Conservation (phyloP, 192 early-diverging fungal species). For the Backusella macrospora region DNA sequence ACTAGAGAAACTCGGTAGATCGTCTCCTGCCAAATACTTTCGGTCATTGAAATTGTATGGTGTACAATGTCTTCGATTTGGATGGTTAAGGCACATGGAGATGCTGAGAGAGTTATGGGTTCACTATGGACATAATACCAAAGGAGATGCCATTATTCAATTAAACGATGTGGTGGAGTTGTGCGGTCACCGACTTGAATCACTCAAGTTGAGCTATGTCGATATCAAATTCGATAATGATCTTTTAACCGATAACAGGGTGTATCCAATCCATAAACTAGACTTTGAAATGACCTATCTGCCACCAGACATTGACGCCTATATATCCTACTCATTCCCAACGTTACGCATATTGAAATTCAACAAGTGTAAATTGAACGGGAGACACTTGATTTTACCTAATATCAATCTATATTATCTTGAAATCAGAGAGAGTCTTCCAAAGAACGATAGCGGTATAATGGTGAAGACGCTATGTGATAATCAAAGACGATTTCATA, state of each 20-base stretch:
- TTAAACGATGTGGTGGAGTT: not conserved
- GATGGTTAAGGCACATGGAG: not conserved
- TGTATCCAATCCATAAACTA: not conserved
- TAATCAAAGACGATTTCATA: not conserved
- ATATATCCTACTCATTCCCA: not conserved
- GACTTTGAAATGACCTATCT: not conserved
- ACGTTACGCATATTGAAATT: not conserved
- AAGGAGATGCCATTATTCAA: not conserved
- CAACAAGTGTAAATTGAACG: not conserved
- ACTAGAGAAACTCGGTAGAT: not conserved
- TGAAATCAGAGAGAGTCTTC: not conserved
- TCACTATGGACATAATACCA: not conserved
- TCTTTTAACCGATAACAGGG: not conserved
- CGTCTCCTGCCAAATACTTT: not conserved
- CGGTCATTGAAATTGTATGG: not conserved
- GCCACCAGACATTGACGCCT: not conserved
- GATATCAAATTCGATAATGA: not conserved
- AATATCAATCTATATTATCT: constrained; percentile 1
- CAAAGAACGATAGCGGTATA: not conserved
- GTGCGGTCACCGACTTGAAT: not conserved
- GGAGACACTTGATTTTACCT: not conserved
- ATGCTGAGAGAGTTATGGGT: not conserved
- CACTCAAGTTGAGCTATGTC: constrained; percentile 6
- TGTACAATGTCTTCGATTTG: constrained; percentile 1
- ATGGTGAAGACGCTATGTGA: not conserved